These are phyloP conservation scores for Trichocladium antarcticum DNA, from an alignment of 495 filamentous ascomycete genomes.

Conservation along the genomic window DNA sequence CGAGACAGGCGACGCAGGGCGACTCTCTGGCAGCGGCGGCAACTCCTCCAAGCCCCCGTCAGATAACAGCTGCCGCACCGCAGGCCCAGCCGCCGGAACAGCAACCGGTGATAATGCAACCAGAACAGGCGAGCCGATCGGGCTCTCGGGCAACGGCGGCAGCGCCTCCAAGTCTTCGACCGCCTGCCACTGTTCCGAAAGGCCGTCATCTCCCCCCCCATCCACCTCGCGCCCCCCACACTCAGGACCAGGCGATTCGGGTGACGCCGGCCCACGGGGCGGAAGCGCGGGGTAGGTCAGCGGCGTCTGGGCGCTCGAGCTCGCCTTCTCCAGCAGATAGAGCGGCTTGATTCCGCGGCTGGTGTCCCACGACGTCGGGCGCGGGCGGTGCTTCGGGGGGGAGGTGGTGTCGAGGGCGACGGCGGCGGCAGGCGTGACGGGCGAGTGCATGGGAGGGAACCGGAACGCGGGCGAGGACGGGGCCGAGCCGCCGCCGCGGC, in stretches of 20 bases:
- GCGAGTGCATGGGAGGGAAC: constrained; percentile 29
- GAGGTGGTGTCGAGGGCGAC: constrained; percentile 13
- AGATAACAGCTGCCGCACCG: neutral
- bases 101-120: neutral
- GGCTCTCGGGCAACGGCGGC: constrained; percentile 4
- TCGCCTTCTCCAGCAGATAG: constrained; percentile 36
- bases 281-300: constrained; percentile 21
- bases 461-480: constrained; percentile 33
- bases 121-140: neutral
- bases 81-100: neutral
- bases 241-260: constrained; percentile 21
- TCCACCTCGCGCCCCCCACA: constrained; percentile 3
- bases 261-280: constrained; percentile 24
- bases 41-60: neutral
- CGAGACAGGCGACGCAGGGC: neutral
- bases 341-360: constrained; percentile 41
- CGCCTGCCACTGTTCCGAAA: neutral
- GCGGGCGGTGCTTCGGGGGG: constrained; percentile 19
- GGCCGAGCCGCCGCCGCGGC: constrained; percentile 33
- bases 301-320: constrained; percentile 6
- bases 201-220: too few species aligned
- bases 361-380: constrained; percentile 43
- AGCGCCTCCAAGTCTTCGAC: neutral
- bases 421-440: constrained; percentile 17
- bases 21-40: neutral